Evolutionary conservation across 306 rosid species (phyloP), one percentile per base, ranked within the genome.

Genomic region (Trifolium repens): DNA sequence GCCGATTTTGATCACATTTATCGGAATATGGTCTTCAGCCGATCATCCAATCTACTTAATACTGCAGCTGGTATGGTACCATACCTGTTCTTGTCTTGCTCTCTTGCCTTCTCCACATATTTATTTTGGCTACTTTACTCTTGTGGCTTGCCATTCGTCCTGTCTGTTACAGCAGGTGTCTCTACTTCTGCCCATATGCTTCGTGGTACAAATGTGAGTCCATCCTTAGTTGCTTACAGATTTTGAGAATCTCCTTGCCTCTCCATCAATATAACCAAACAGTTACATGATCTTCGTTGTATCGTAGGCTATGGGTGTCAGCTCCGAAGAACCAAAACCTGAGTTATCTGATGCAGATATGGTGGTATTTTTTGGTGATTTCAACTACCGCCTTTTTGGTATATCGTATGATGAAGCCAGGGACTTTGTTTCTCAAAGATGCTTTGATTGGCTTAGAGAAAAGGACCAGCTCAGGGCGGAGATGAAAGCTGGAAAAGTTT

Each of bases 401-500:
- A 96, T 96, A 81, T 90, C 99, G 17, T 96, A 96, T 49, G 99
- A 96, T 79, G 99, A 96, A 81, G 99, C 99, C 34, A 88, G 99
- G 81, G 99, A 96, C 85, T 92, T 96, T 53, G 99, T 96, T 87
- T 96, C 98, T 55, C 99, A 96, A 87, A 92, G 99, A 82, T 89
- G 99, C 92, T 96, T 96, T 76, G 98, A 96, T 75, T 96, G 99
- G 99, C 99, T 96, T 39, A 92, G 99, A 83, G 99, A 90, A 85
- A 96, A 92, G 85, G 98, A 96, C 84, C 99, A 96, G 81, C 99
- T 96, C 62, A 88, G 99, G 81, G 98, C 86, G 9, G 99, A 96
- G 89, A 96, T 96, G 97, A 87, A 90, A 84, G 82, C 84, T 67
- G 99, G 98, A n/a, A 96, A 83, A 86, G 97, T 92, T 85, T 96